These are phyloP conservation scores for Opeltia flavorubescens DNA, from an alignment of 495 filamentous ascomycete genomes.

Conservation along the genomic window DNA sequence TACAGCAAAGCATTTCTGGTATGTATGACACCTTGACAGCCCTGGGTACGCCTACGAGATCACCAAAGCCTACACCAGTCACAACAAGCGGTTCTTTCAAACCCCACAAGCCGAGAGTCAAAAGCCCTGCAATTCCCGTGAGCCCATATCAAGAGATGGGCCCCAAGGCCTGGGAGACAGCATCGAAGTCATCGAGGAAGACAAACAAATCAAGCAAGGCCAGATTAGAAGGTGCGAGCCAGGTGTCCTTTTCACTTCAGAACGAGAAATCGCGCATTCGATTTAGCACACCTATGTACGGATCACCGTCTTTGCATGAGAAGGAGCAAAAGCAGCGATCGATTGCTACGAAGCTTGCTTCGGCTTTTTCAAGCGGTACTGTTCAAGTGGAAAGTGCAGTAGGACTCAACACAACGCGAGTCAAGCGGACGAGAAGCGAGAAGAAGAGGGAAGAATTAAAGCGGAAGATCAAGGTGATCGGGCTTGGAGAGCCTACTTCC, in stretches of 20 bases:
- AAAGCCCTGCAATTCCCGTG: conserved; percentile 20
- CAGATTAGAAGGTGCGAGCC: not conserved
- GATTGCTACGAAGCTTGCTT: conserved; percentile 15
- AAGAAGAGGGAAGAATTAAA: conserved; percentile 28
- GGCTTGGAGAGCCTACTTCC: conserved; percentile 18
- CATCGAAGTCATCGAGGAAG: conserved; percentile 20
- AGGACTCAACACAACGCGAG: conserved; percentile 3
- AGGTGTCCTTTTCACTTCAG: not conserved
- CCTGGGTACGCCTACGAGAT: conserved; percentile 16
- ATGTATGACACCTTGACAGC: conserved; percentile 15
- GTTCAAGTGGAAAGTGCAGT: conserved; percentile 19
- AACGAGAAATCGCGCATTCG: conserved; percentile 2
- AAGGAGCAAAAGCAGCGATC: conserved; percentile 1
- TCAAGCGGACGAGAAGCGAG: conserved; percentile 13
- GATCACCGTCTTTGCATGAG: not conserved
- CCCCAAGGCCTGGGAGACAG: conserved; percentile 24
- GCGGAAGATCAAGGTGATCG: conserved; percentile 30
- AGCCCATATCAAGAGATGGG: conserved; percentile 27
- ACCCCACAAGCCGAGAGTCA: not conserved
- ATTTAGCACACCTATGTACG: conserved; percentile 1
- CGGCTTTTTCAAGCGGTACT: conserved; percentile 20
- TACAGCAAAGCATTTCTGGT: conserved; percentile 11
- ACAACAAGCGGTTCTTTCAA: conserved; percentile 16
- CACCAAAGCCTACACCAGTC: conserved; percentile 7
- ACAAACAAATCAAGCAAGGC: conserved; percentile 4